phyloP scores from a whole-genome alignment of 2,329 filamentous ascomycete genomes.

The Colletotrichum orchidophilum region DNA sequence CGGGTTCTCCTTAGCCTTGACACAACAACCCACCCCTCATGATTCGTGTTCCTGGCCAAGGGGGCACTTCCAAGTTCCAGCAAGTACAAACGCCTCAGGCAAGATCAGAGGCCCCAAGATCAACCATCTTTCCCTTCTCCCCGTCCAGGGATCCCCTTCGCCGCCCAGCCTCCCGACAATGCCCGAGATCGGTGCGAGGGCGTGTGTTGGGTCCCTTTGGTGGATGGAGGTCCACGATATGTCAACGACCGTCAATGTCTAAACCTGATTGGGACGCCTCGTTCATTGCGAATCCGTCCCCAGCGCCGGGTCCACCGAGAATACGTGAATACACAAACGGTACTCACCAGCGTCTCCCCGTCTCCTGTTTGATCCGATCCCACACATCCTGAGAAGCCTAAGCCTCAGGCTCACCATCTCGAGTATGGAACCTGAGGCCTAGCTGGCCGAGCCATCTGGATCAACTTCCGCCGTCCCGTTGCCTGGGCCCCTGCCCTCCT shows the following conservation, averaged over 20 bases:
- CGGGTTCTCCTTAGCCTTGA: conserved; percentile 12
- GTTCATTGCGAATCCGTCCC: conserved; percentile 22
- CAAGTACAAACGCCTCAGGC: conserved; percentile 8
- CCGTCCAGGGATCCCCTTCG: conserved; percentile 16
- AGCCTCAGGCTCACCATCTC: background rate
- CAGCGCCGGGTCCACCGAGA: conserved; percentile 26
- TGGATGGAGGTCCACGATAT: conserved; percentile 28
- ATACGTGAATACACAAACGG: conserved; percentile 6
- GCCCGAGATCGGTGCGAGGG: conserved; percentile 33
- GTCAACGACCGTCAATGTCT: conserved; percentile 28
- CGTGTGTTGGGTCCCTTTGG: conserved; percentile 20
- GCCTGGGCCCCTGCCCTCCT: conserved; percentile 34
- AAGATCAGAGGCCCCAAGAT: background rate
- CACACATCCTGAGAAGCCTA: background rate
- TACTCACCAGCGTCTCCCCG: conserved; percentile 22
- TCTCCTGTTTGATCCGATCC: conserved; percentile 32
- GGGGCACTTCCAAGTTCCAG: background rate
- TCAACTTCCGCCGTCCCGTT: conserved; percentile 36
- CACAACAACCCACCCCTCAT: conserved; percentile 33
- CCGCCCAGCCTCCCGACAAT: conserved; percentile 31
- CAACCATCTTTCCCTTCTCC: conserved; percentile 2
- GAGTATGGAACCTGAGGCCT: conserved; percentile 29
- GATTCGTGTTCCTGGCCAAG: conserved; percentile 30
- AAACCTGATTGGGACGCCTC: conserved; percentile 32
- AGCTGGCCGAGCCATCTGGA: conserved; percentile 33